Percentiles rank a stretch among this genome's conserved stretches.
phyloP scores from a whole-genome alignment of 1,139 yeast genomes.

The Nakaseomyces bracarensis region DNA sequence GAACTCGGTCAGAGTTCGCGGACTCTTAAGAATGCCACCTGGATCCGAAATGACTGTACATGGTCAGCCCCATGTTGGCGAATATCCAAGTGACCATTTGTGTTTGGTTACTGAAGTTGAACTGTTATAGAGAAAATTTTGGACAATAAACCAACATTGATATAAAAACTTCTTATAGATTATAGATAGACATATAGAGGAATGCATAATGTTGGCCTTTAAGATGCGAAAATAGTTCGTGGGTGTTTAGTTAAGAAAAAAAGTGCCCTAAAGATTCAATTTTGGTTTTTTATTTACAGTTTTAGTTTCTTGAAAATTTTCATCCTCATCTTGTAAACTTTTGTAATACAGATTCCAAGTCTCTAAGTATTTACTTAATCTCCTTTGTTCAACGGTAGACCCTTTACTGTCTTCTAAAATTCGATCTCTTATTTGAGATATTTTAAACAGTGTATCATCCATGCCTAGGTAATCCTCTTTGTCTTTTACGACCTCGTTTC shows the following conservation, averaged over 20 bases:
- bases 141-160: background rate
- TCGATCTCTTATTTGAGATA: constrained; percentile 25
- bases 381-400: constrained; percentile 14
- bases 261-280: background rate
- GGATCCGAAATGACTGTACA: constrained; percentile 62
- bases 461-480: constrained; percentile 17
- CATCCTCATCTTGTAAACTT: constrained; percentile 6
- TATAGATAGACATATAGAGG: background rate
- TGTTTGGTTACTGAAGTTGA: constrained; percentile 43
- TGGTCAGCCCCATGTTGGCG: constrained; percentile 78
- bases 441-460: constrained; percentile 32
- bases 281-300: constrained; percentile 4
- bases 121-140: constrained; percentile 8
- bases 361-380: constrained; percentile 20
- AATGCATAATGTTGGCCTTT: too few relatives aligned
- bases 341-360: constrained; percentile 27
- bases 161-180: background rate
- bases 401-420: constrained; percentile 19
- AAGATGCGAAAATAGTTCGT: too few relatives aligned
- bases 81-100: constrained; percentile 84
- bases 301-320: background rate
- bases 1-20: constrained; percentile 41
- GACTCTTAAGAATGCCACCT: constrained; percentile 58
- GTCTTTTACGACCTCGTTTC: constrained; percentile 14
- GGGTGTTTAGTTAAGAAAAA: too few relatives aligned